Percentiles rank a stretch among this genome's conserved stretches.
These are phyloP conservation scores for Yamadazyma philogaea DNA, from an alignment of 805 yeast genomes.

Conservation along the genomic window DNA sequence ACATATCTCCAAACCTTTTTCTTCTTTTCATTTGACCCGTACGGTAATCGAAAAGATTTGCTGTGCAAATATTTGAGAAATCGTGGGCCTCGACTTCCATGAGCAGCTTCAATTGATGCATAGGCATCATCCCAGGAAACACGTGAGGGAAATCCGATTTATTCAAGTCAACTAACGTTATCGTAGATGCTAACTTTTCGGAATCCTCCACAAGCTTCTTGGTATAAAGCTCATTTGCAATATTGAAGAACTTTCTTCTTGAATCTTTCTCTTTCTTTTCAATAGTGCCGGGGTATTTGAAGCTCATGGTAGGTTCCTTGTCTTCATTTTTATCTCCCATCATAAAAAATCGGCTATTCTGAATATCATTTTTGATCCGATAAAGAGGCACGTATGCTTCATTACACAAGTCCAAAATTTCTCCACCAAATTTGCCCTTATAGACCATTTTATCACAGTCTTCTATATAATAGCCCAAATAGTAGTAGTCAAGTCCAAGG, in stretches of 20 bases:
- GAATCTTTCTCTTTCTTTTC: conserved; percentile 13
- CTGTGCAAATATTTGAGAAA: neutral
- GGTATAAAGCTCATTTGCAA: conserved; percentile 20
- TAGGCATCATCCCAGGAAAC: conserved; percentile 15
- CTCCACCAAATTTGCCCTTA: conserved; percentile 76
- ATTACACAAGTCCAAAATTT: conserved; percentile 55
- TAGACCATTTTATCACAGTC: conserved; percentile 83
- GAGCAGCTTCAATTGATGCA: conserved; percentile 8
- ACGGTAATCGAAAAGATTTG: neutral
- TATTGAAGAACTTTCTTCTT: conserved; percentile 13
- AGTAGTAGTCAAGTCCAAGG: conserved; percentile 54
- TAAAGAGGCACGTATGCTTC: conserved; percentile 42
- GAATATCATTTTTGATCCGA: conserved; percentile 23
- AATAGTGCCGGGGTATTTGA: conserved; percentile 12
- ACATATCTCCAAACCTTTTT: neutral
- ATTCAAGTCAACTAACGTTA: conserved; percentile 15
- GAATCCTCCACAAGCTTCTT: conserved; percentile 19
- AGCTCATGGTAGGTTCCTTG: conserved; percentile 6
- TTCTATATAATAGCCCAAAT: conserved; percentile 76
- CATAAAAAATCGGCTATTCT: conserved; percentile 31
- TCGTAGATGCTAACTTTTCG: conserved; percentile 11
- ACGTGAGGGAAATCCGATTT: conserved; percentile 8
- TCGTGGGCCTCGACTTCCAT: conserved; percentile 8
- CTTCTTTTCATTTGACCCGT: conserved; percentile 1
- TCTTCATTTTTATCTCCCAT: conserved; percentile 16